Percentiles rank a stretch among this genome's conserved stretches.
phyloP scores from a whole-genome alignment of 805 yeast species.

The Metschnikowia lochheadii region DNA sequence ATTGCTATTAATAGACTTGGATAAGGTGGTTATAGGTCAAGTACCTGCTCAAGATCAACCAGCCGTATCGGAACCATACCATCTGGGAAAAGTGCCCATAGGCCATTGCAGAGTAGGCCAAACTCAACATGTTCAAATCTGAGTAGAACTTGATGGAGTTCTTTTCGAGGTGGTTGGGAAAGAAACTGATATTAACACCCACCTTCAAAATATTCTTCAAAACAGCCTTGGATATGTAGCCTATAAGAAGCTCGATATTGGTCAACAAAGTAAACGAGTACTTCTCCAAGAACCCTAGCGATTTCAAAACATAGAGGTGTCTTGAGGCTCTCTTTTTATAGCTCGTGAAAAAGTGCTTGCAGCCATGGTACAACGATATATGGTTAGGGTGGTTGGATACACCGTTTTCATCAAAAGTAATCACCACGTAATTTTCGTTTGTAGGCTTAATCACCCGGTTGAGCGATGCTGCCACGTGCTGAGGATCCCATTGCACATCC shows the following conservation, averaged over 20 bases:
- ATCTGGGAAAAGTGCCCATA: slow-evolving; percentile 83
- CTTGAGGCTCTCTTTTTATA: slow-evolving; percentile 4
- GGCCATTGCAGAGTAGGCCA: slow-evolving; percentile 66
- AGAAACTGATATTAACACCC: slow-evolving; percentile 37
- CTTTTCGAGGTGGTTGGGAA: slow-evolving; percentile 14
- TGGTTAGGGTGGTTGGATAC: slow-evolving; percentile 91
- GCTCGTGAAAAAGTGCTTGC: slow-evolving; percentile 27
- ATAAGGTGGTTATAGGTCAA: slow-evolving; percentile 69
- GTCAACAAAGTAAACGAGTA: slow-evolving; percentile 47
- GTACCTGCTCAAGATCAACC: slow-evolving; percentile 77
- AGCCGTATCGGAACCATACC: slow-evolving; percentile 92
- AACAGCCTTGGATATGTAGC: slow-evolving; percentile 30
- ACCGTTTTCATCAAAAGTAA: slow-evolving; percentile 82
- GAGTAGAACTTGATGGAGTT: slow-evolving; percentile 30
- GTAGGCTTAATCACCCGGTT: slow-evolving; percentile 21
- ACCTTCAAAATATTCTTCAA: slow-evolving; percentile 29
- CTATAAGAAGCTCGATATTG: slow-evolving; percentile 37
- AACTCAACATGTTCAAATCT: slow-evolving; percentile 38
- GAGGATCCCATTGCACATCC: slow-evolving; percentile 57
- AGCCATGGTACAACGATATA: slow-evolving; percentile 55
- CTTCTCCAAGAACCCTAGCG: slow-evolving; percentile 41
- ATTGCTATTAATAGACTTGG: slow-evolving; percentile 12
- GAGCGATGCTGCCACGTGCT: slow-evolving; percentile 39
- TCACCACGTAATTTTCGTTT: slow-evolving; percentile 28
- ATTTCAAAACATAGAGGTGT: slow-evolving; percentile 30